Evolutionary conservation across 2,329 filamentous ascomycete species (phyloP).

Genomic region (Rhinocladiella similis): DNA sequence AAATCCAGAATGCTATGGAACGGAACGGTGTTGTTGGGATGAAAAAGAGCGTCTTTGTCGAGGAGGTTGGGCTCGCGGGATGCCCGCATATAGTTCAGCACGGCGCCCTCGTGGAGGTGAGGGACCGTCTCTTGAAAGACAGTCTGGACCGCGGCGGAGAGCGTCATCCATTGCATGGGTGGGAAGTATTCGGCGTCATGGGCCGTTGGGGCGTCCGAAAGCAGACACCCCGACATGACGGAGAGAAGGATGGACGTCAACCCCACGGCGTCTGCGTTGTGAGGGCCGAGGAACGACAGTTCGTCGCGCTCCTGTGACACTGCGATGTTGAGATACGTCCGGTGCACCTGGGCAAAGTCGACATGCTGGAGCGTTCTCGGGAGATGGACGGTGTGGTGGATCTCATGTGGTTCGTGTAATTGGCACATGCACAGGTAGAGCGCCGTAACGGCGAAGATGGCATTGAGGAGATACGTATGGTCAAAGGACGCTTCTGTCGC

Average conservation of each 20-base stretch:
- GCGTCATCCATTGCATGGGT: slow-evolving; percentile 35
- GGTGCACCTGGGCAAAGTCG: slow-evolving; percentile 14
- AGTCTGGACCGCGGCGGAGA: slow-evolving; percentile 31
- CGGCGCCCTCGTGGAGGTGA: slow-evolving; percentile 27
- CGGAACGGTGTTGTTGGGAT: slow-evolving; percentile 28
- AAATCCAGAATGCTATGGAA: slow-evolving; percentile 11
- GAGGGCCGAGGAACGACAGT: slow-evolving; percentile 28
- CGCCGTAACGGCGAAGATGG: slow-evolving; percentile 15
- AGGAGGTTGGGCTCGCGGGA: slow-evolving; percentile 26
- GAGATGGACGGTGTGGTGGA: background rate
- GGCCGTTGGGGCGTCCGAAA: slow-evolving; percentile 33
- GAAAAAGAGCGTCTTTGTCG: slow-evolving; percentile 24
- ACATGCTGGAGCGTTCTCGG: slow-evolving; percentile 3
- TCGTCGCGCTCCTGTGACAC: slow-evolving; percentile 32
- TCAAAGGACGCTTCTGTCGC: slow-evolving; percentile 8
- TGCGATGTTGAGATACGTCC: slow-evolving; percentile 26
- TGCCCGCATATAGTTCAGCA: slow-evolving; percentile 29
- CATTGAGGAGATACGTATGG: slow-evolving; percentile 9
- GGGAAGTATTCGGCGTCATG: slow-evolving; percentile 31
- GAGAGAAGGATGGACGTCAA: slow-evolving; percentile 32
- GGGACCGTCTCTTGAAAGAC: slow-evolving; percentile 28
- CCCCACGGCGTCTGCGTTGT: slow-evolving; percentile 33
- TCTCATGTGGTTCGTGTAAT: background rate
- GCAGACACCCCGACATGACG: slow-evolving; percentile 28
- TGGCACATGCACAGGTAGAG: slow-evolving; percentile 11